Percentiles rank a stretch among this genome's conserved stretches.
Conservation (phyloP, 805 yeast species). For the Yamadazyma ubonensis region DNA sequence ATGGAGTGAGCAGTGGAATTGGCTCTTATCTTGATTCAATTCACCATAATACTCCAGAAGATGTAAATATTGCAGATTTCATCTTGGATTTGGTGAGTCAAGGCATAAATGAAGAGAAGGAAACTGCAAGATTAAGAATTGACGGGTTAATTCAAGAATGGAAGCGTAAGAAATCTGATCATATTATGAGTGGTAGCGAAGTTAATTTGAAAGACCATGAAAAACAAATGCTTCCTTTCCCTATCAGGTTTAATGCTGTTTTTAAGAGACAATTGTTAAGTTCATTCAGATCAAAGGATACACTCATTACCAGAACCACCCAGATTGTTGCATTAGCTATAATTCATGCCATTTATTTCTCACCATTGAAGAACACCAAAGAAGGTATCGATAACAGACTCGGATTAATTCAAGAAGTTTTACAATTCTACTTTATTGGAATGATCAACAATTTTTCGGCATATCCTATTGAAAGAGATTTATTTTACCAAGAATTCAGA, state of each 20-base stretch:
- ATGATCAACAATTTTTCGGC: conserved; percentile 74
- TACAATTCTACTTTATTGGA: conserved; percentile 75
- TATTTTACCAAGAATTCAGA: conserved; percentile 74
- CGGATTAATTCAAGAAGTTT: conserved; percentile 73
- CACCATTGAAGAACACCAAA: conserved; percentile 35
- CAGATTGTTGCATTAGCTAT: conserved; percentile 66
- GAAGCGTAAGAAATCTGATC: conserved; percentile 15
- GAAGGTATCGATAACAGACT: conserved; percentile 64
- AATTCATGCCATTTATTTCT: conserved; percentile 64
- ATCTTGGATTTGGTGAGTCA: conserved; percentile 67
- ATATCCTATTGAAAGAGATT: conserved; percentile 70
- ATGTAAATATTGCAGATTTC: conserved; percentile 72
- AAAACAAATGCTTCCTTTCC: conserved; percentile 24
- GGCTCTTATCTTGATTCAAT: conserved; percentile 45
- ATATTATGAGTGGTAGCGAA: conserved; percentile 1
- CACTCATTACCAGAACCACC: conserved; percentile 59
- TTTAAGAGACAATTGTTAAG: conserved; percentile 34
- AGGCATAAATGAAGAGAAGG: conserved; percentile 25
- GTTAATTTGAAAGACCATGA: conserved; percentile 28
- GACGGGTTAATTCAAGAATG: conserved; percentile 27
- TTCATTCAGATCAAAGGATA: conserved; percentile 45
- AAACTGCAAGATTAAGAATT: conserved; percentile 22
- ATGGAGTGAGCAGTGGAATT: conserved; percentile 53
- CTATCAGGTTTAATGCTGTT: conserved; percentile 29
- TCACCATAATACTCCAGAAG: conserved; percentile 52